phyloP scores from a whole-genome alignment of 495 filamentous ascomycete genomes.

The Lasiosphaeria hispida region DNA sequence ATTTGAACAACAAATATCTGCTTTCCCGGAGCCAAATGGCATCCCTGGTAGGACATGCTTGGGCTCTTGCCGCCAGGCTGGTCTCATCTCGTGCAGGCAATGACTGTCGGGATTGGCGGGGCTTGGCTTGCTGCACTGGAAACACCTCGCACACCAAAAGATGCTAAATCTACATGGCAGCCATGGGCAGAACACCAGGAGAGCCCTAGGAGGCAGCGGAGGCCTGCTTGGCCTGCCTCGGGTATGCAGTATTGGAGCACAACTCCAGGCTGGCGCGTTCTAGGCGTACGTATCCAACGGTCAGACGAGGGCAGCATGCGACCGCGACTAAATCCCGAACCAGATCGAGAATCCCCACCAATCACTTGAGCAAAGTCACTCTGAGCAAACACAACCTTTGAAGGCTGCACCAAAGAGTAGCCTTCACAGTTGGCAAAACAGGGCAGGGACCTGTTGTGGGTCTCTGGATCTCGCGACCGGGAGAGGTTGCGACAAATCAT shows the following conservation, averaged over 20 bases:
- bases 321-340: not conserved
- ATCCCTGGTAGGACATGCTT: too few species aligned
- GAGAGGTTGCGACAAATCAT: not conserved
- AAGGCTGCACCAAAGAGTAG: not conserved
- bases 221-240: not conserved
- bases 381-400: not conserved
- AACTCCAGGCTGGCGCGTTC: not conserved
- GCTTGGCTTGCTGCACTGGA: too few species aligned
- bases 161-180: too few species aligned
- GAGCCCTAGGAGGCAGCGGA: too few species aligned
- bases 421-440: not conserved
- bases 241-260: not conserved
- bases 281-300: not conserved
- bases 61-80: too few species aligned
- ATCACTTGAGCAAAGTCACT: not conserved
- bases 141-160: too few species aligned
- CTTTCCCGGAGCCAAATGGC: too few species aligned
- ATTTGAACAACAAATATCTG: too few species aligned
- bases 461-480: not conserved
- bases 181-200: too few species aligned
- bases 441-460: not conserved
- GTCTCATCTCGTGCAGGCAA: too few species aligned
- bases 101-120: too few species aligned
- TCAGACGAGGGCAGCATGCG: not conserved
- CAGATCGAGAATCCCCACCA: not conserved